A percentile compares a stretch with the other conserved stretches of the same genome.
These are phyloP conservation scores for Hibiscus syriacus DNA, from an alignment of 345 rosid species.

Conservation along the genomic window DNA sequence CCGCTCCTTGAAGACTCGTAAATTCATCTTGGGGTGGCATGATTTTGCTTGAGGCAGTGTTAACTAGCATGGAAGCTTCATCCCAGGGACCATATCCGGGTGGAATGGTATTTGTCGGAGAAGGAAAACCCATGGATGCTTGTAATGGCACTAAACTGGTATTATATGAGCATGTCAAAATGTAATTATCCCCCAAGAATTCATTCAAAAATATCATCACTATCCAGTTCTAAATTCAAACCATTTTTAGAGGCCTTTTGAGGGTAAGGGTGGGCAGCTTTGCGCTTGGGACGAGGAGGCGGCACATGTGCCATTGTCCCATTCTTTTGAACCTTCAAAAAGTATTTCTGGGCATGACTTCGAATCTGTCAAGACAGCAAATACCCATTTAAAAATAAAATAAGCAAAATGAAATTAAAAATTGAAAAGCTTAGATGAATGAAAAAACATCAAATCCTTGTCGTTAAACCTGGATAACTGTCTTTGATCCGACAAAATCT, in stretches of 20 bases:
- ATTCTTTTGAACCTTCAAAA: constrained; percentile 90
- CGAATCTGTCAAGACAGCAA: constrained; percentile 49
- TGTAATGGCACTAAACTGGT: constrained; percentile 54
- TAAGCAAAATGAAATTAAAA: background rate
- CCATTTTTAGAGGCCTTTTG: constrained; percentile 89
- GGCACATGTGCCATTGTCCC: constrained; percentile 91
- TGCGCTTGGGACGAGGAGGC: constrained; percentile 96
- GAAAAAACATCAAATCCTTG: constrained; percentile 3
- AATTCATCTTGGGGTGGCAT: constrained; percentile 47
- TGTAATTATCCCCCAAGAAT: constrained; percentile 4
- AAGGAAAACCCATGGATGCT: constrained; percentile 47
- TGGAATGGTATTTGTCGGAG: constrained; percentile 28
- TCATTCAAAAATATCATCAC: background rate
- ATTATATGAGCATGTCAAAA: constrained; percentile 12
- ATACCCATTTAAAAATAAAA: background rate
- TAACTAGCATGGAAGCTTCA: constrained; percentile 44
- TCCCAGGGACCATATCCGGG: constrained; percentile 61
- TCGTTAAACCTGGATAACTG: constrained; percentile 78
- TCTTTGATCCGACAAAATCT: constrained; percentile 96
- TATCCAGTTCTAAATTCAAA: constrained; percentile 19
- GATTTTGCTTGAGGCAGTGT: constrained; percentile 18
- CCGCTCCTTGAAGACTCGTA: constrained; percentile 34
- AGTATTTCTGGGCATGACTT: constrained; percentile 98
- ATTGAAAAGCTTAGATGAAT: background rate
- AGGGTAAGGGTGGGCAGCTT: constrained; percentile 94